Conservation (phyloP, 208 protist genomes). For the Histomonas meleagridis region DNA sequence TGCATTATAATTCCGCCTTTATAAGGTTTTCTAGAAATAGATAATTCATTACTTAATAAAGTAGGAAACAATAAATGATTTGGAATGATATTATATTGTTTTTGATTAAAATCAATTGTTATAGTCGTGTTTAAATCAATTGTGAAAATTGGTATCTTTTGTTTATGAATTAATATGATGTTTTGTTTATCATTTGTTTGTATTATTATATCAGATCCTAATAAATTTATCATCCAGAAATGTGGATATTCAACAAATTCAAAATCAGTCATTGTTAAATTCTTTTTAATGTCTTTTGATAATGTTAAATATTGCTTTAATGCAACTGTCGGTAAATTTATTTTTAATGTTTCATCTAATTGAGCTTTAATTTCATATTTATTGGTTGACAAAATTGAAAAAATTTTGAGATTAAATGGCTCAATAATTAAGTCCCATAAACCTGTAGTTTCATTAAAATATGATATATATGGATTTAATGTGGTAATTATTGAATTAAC, state of each 20-base stretch:
- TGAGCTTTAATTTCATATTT: not conserved
- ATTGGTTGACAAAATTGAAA: not conserved
- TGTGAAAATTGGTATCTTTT: not conserved
- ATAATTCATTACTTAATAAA: not conserved
- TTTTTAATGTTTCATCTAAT: not conserved
- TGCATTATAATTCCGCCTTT: not conserved
- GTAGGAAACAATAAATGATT: not conserved
- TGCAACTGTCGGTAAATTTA: not conserved
- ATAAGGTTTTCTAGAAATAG: not conserved
- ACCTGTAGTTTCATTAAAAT: constrained; percentile 27
- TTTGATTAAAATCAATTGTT: not conserved
- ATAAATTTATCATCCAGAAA: not conserved
- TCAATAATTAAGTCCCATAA: not conserved
- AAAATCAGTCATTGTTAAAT: not conserved
- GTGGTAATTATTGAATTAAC: not conserved
- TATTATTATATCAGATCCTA: not conserved
- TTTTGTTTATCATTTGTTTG: too few relatives aligned
- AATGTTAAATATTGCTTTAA: not conserved
- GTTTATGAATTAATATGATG: not conserved
- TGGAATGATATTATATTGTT: not conserved
- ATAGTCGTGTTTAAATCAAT: not conserved
- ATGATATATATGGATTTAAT: not conserved
- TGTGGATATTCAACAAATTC: not conserved
- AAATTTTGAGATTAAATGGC: not conserved
- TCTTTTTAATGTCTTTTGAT: not conserved